Percentiles rank a stretch among this genome's conserved stretches.
These are phyloP conservation scores for Neurospora sp. DNA, from an alignment of 495 filamentous ascomycete genomes.

Conservation along the genomic window DNA sequence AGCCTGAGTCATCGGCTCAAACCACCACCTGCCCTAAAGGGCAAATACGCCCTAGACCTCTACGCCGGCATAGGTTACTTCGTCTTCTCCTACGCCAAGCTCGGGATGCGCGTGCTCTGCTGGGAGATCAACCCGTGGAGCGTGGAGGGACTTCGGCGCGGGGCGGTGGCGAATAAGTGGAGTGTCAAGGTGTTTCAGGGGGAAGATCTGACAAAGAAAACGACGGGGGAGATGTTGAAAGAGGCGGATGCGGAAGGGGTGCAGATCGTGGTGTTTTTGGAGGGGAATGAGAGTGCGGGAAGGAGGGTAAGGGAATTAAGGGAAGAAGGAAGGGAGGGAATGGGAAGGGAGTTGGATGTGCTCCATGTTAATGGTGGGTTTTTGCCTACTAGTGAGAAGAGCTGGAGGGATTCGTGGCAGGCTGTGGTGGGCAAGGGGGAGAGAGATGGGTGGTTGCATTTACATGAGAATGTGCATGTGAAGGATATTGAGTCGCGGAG, in stretches of 20 bases:
- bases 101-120: constrained; percentile 68
- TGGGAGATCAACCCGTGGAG: constrained; percentile 91
- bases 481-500: constrained; percentile 49
- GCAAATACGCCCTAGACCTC: constrained; percentile 58
- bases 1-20: background rate
- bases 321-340: background rate
- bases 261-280: constrained; percentile 56
- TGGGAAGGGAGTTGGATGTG: constrained; percentile 18
- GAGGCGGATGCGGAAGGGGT: constrained; percentile 13
- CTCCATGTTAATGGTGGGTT: constrained; percentile 75
- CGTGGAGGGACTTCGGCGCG: constrained; percentile 67
- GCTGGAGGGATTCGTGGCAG: constrained; percentile 57
- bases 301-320: constrained; percentile 30
- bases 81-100: constrained; percentile 62
- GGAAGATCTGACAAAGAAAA: background rate
- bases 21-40: background rate
- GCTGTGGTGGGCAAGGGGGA: background rate
- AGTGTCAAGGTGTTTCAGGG: constrained; percentile 38
- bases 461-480: constrained; percentile 76
- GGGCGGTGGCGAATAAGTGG: constrained; percentile 61
- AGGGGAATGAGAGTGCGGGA: constrained; percentile 53
- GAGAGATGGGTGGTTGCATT: constrained; percentile 58
- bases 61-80: constrained; percentile 95
- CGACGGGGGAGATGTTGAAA: background rate
- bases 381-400: constrained; percentile 54